Evolutionary conservation across 441 rosid genomes (phyloP), one percentile per base, ranked within the genome.

Genomic region (Adansonia rubrostipa): DNA sequence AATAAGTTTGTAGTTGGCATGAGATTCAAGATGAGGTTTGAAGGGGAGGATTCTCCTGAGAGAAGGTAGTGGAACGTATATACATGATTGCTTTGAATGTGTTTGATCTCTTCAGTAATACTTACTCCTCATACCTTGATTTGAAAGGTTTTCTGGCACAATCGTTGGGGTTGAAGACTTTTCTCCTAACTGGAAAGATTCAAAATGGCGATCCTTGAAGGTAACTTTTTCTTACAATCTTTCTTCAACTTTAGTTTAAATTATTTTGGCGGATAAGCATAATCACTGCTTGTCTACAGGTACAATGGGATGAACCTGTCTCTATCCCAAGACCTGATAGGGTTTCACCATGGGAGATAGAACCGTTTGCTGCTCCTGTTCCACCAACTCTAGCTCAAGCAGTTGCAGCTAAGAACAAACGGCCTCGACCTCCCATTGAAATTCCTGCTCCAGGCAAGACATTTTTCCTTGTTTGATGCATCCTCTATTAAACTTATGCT

Each of bases 261-360:
- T 66, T 42, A 71, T 68, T 82, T 36, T 57, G 45, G 28, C 53
- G 9, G 48, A 28, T 51, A 6, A 47, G 28, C 74, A 62, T 66
- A 45, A 13, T 64, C 11, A 71, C 13, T 79, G 22, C 64, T 40
- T 60, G 57, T 8, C 24, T 73, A 40, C 77, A 91, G 94, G 92
- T 91, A 75, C 91, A 88, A 44, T 91, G 94, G 94, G 94, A 91
- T 80, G 94, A 91, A 77, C 88, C 87, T 78, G 89, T 92, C 40
- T 86, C 89, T 9, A 81, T 89, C 44, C 71, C 75, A 67, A 87
- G 92, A 84, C 94, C 90, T 3, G 85, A 87, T 48, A 84, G 84
- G 84, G 90, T 91, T 83, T 91, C 94, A 13, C 88, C 90, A 48
- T 91, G 94, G 94, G 94, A 91, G 77, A 83, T 89, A 9, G 92